Percentiles rank a stretch among this genome's conserved stretches.
phyloP scores from a whole-genome alignment of 257 asterid species.

The Cruciata laevipes region DNA sequence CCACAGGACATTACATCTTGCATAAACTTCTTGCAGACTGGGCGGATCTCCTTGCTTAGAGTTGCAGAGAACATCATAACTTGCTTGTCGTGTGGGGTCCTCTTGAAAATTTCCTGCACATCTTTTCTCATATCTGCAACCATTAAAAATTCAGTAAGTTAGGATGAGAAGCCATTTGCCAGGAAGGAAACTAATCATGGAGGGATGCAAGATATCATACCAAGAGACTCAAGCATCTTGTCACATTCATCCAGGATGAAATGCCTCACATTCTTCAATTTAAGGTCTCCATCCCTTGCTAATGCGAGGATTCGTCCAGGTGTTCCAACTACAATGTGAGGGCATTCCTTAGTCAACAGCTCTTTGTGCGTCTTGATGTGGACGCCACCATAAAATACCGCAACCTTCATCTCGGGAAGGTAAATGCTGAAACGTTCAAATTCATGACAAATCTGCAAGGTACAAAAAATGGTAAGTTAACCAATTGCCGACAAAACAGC shows the following conservation, averaged over 20 bases:
- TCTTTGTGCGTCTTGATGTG: conserved; percentile 71
- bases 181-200: not conserved
- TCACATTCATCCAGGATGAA: conserved; percentile 88
- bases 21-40: conserved; percentile 93
- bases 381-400: conserved; percentile 90
- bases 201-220: conserved; percentile 29
- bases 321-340: conserved; percentile 86
- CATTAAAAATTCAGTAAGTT: not conserved
- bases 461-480: conserved; percentile 7
- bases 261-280: conserved; percentile 77
- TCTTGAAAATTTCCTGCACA: conserved; percentile 85
- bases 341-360: conserved; percentile 84
- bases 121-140: conserved; percentile 83
- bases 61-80: conserved; percentile 98
- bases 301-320: conserved; percentile 83
- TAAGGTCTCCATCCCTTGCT: conserved; percentile 73
- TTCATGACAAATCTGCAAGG: conserved; percentile 73
- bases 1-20: conserved; percentile 90
- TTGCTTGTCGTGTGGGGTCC: conserved; percentile 95
- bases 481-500: not conserved
- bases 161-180: not conserved
- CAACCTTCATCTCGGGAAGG: conserved; percentile 66
- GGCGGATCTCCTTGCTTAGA: conserved; percentile 90
- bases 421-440: conserved; percentile 87
- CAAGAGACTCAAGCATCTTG: conserved; percentile 92